phyloP scores from a whole-genome alignment of 495 filamentous ascomycete genomes.

The Corynascus novoguineensis region DNA sequence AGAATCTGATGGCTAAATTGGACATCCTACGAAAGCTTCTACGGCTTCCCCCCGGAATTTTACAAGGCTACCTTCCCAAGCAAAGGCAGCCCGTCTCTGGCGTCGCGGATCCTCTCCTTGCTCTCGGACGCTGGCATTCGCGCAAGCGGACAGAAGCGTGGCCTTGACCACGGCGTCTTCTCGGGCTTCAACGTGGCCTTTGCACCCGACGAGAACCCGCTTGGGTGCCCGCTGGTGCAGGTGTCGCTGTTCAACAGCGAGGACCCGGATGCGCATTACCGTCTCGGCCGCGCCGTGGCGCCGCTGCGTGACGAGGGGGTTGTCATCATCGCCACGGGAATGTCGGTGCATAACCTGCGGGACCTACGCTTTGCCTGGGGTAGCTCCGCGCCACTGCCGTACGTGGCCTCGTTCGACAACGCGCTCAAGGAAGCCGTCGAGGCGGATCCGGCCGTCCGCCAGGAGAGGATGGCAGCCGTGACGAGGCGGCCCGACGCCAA shows the following conservation, averaged over 20 bases:
- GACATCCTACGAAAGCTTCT: constrained; percentile 56
- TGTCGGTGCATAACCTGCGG: constrained; percentile 82
- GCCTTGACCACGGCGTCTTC: constrained; percentile 80
- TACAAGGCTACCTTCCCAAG: constrained; percentile 66
- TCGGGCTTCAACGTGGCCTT: constrained; percentile 69
- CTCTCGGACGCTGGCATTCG: constrained; percentile 58
- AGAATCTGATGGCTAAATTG: too few relatives aligned
- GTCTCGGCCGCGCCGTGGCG: constrained; percentile 62
- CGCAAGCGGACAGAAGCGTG: constrained; percentile 57
- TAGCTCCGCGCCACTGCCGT: constrained; percentile 51
- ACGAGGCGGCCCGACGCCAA: constrained; percentile 61
- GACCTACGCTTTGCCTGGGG: constrained; percentile 50
- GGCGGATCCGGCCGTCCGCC: constrained; percentile 48
- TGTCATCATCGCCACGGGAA: constrained; percentile 72
- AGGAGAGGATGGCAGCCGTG: constrained; percentile 55
- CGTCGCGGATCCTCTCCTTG: constrained; percentile 56
- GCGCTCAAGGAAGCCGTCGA: constrained; percentile 68
- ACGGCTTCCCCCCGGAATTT: constrained; percentile 62
- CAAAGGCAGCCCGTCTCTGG: constrained; percentile 59
- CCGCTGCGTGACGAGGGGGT: constrained; percentile 66
- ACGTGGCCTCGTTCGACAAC: constrained; percentile 69
- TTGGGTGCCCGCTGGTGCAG: constrained; percentile 74
- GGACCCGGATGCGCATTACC: constrained; percentile 64
- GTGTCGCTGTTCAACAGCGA: constrained; percentile 69
- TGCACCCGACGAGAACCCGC: constrained; percentile 63